Conservation (phyloP, 2,329 filamentous ascomycete genomes). For the Alternaria rosae region DNA sequence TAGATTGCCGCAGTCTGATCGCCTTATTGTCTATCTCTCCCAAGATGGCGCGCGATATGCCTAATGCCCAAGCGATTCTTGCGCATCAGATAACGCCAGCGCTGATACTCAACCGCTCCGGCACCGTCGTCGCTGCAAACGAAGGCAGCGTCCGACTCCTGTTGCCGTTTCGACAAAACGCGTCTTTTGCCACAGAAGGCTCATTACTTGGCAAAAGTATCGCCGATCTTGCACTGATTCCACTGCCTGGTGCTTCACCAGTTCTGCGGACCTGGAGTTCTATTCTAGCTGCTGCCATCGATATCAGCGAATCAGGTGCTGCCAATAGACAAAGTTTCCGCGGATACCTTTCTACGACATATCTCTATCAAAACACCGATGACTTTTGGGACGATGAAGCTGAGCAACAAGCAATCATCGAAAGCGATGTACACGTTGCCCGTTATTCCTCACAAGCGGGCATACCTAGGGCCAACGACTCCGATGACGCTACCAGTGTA, state of each 20-base stretch:
- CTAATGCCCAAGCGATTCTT: slow-evolving; percentile 5
- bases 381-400: no score
- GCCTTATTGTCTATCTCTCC: background rate
- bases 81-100: slow-evolving; percentile 11
- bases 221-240: no score
- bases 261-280: slow-evolving; percentile 10
- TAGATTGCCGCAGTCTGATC: no score
- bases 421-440: background rate
- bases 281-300: slow-evolving; percentile 6
- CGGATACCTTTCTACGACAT: no score
- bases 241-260: no score
- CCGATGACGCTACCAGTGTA: background rate
- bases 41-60: slow-evolving; percentile 1
- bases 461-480: no score
- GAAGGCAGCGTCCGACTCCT: slow-evolving; percentile 3
- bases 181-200: no score
- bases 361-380: background rate
- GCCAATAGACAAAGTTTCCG: background rate
- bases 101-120: slow-evolving; percentile 10
- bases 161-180: background rate
- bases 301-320: background rate
- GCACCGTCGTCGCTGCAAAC: slow-evolving; percentile 11
- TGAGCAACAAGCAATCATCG: no score
- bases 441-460: background rate
- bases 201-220: no score